Conservation (phyloP, 129 eudicot species). For the Apium graveolens region DNA sequence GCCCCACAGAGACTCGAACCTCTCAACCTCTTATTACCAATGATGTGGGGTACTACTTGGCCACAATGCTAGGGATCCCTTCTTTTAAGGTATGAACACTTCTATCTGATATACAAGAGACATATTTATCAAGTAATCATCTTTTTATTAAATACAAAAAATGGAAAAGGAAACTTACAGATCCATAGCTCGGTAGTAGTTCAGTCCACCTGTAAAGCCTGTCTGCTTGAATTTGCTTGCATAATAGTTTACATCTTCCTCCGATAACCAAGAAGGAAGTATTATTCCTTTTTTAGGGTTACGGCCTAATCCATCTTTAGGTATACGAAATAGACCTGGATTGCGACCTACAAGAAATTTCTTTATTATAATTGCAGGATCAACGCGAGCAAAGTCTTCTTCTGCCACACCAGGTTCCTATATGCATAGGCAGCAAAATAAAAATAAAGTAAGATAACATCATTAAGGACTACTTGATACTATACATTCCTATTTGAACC, state of each 20-base stretch:
- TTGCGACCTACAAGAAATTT: conserved; percentile 51
- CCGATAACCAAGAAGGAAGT: conserved; percentile 75
- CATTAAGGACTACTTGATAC: not conserved
- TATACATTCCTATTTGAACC: not conserved
- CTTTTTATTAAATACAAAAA: not conserved
- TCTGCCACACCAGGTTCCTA: conserved; percentile 81
- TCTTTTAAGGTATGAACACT: not conserved
- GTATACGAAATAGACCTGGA: conserved; percentile 48
- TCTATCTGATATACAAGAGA: not conserved
- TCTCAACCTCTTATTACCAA: not conserved
- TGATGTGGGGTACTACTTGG: not conserved
- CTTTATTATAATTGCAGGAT: conserved; percentile 46
- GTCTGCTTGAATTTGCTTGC: conserved; percentile 45
- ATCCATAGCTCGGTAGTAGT: conserved; percentile 77
- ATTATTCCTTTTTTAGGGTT: conserved; percentile 37
- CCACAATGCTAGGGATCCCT: not conserved
- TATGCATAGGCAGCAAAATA: not conserved
- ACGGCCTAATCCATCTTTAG: conserved; percentile 65
- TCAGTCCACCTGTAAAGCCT: conserved; percentile 89
- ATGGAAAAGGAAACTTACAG: conserved; percentile 37
- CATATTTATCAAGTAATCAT: not conserved
- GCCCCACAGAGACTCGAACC: not conserved
- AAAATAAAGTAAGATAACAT: not conserved
- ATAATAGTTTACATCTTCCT: conserved; percentile 64
- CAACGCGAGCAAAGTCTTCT: conserved; percentile 68